Percentiles rank a stretch among this genome's conserved stretches.
phyloP scores from a whole-genome alignment of 345 rosid species.

The Angophora floribunda region DNA sequence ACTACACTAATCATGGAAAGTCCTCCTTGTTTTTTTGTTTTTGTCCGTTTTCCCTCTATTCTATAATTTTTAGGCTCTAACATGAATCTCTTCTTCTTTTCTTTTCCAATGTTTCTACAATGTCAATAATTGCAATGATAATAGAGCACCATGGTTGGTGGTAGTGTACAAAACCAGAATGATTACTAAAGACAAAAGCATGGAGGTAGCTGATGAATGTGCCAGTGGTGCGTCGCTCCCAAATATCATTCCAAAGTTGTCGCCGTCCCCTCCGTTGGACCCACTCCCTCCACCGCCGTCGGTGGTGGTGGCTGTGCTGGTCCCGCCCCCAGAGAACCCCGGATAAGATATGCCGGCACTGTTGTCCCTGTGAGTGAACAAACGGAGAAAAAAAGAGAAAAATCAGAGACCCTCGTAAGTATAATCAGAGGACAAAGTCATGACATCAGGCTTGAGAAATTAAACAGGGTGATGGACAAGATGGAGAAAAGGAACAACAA shows the following conservation, averaged over 20 bases:
- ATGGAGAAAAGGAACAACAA: background rate
- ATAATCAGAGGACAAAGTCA: background rate
- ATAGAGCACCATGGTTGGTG: conserved; percentile 17
- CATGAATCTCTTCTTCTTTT: background rate
- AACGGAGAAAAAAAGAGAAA: background rate
- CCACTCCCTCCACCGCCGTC: conserved; percentile 9
- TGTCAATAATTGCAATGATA: conserved; percentile 23
- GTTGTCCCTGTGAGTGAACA: conserved; percentile 24
- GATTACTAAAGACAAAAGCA: conserved; percentile 31
- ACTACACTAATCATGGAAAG: background rate
- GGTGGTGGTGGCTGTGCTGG: background rate
- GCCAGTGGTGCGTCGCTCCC: conserved; percentile 37
- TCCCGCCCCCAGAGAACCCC: conserved; percentile 32
- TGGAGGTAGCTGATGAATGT: conserved; percentile 3
- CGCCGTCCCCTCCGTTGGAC: conserved; percentile 9
- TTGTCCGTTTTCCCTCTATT: background rate
- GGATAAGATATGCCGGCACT: conserved; percentile 31
- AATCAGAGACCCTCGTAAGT: background rate
- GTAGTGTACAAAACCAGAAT: conserved; percentile 27
- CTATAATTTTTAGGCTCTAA: background rate
- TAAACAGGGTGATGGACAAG: background rate
- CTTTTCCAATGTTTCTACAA: conserved; percentile 1
- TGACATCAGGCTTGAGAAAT: background rate
- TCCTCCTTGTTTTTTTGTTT: background rate
- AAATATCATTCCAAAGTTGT: conserved; percentile 62